Base-by-base conservation (phyloP, 2,329 filamentous ascomycete species). In the Cryphonectria radicalis region DNA sequence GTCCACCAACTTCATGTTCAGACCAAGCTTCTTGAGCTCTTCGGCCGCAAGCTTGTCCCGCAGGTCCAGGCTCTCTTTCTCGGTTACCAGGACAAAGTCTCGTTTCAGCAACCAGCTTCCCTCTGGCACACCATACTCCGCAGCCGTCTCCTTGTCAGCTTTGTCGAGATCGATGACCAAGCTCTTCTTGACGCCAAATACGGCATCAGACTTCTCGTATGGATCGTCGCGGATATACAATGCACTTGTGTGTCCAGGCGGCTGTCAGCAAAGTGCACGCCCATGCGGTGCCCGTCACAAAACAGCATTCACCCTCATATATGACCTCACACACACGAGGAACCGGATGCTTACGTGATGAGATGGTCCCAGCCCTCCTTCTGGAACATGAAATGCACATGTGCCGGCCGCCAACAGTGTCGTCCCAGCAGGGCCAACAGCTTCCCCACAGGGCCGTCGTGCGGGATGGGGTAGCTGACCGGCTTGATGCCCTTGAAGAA, bases 371-470 rank as follows among this genome's bases (percentile, higher is more conserved):
- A 94, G 0, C 92, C 92, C 46, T 85, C 80, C 84, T 93, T 94
- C 78, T 91, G 89, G 82, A 97, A 94, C 92, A 97, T 96, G 77
- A 96, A 96, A 80, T 96, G 93, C 85, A 95, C 88, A 80, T 96
- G 93, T 28, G 90, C 88, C 1, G 93, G 93, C 67, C 93, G 83
- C 83, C 90, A 95, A 70, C 90, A 89, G 82, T 96, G 93, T n/a
- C 93, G 84, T n/a, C 87, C 85, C 76, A 96, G 78, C 76, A 82
- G 80, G 78, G 84, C 82, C 76, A 96, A 81, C 75, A 96, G 79
- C 80, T 90, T 88, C 0, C 93, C 94, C 0, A 97, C 93, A 0
- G 94, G 94, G 11, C 93, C 93, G 80, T 97, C 93, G 76, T 93
- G 86, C 1, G 93, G 93, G 76, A 97, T 96, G 0, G 93, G 91